Base-by-base conservation (phyloP, 2,329 filamentous ascomycete species). In the Clonostachys byssicola region DNA sequence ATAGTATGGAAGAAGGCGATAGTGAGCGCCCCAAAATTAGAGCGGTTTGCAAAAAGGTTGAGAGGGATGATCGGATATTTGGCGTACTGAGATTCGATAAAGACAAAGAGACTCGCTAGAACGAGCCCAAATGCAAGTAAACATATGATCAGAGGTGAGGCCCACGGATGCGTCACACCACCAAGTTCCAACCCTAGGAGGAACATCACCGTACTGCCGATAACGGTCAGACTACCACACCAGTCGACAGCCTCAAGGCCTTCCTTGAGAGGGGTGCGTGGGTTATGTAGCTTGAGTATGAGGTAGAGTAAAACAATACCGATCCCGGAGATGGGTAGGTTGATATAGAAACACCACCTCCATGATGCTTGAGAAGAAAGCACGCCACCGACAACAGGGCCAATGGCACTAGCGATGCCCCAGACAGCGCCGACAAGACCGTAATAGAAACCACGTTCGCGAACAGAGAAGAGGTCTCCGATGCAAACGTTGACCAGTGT, bases 121-220 rank as follows among this genome's bases (percentile, higher is more conserved):
- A 78, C 52, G 39, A 70, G 52, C 35, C 82, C 81, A 56, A 86
- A 82, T 43, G 86, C 67, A 47, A 88, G 65, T 33, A 87, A 71
- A 57, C 80, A 83, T 43, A 88, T 65, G 14, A 88, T 80, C 2
- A 72, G 75, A 0, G 80, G 67, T 1, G 82, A 86, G 49, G 64
- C 61, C 84, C 84, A 88, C 0, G 83, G 80, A 47, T 76, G 69
- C 3, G 72, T 71, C 17, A 81, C 75, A 16, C 86, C 86, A 12
- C 86, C 87, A 45, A 85, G 82, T 52, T 88, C 80, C 20, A 91
- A 73, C 3, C 83, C 86, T 12, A 89, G 73, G 2, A 89, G 73
- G 17, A 89, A 65, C 82, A 89, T 88, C 41, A 89, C 63, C 0
- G 81, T 82, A 5, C 77, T 81, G 23, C 80, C 80, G 7, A 88